Conservation (phyloP, 163 green algal genomes). For the Scenedesmus sp. region DNA sequence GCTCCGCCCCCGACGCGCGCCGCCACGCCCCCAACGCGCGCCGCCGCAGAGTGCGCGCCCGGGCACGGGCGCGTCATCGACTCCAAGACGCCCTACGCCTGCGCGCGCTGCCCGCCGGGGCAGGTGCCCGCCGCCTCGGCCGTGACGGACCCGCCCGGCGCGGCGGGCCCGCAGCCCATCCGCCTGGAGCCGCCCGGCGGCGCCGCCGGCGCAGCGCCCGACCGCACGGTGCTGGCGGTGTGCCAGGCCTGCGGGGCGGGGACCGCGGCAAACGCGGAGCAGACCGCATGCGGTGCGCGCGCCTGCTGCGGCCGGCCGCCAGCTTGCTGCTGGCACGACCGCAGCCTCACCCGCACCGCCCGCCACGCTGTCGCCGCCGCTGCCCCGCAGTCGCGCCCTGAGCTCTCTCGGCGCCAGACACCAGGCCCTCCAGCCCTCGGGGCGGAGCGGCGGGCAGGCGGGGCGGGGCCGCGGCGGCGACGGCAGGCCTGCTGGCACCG, state of each 20-base stretch:
- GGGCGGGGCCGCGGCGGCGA: no score
- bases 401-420: no score
- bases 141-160: neutral
- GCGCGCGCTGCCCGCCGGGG: constrained; percentile 3
- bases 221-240: neutral
- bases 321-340: constrained; percentile 1
- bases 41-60: constrained; percentile 12
- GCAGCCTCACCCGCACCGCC: no score
- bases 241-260: constrained; percentile 16
- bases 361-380: no score
- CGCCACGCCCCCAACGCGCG: neutral
- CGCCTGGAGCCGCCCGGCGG: neutral
- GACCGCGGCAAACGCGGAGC: neutral
- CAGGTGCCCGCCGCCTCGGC: constrained; percentile 19
- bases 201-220: neutral
- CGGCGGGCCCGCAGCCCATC: neutral
- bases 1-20: neutral
- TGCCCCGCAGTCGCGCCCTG: no score
- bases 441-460: no score
- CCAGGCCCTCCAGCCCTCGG: no score
- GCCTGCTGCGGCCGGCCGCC: no score
- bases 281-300: constrained; percentile 17
- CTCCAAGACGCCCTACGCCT: constrained; percentile 30
- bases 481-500: no score
- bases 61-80: constrained; percentile 19